Conservation (phyloP, 345 rosid genomes). For the Anacardium occidentale region DNA sequence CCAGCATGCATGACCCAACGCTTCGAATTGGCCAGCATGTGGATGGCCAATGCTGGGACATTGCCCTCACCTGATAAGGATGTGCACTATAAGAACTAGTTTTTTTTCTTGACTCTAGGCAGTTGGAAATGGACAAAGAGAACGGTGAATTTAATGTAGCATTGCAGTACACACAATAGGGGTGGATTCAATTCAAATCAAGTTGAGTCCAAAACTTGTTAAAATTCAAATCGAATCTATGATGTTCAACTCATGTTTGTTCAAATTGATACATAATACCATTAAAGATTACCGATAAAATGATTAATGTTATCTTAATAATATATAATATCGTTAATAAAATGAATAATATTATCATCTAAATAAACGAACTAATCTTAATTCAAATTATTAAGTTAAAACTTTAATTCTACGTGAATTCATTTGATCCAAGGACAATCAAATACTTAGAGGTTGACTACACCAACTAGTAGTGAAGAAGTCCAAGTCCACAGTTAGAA, state of each 20-base stretch:
- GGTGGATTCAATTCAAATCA: too few relatives aligned
- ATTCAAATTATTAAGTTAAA: too few relatives aligned
- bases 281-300: too few relatives aligned
- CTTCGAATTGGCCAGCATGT: slow-evolving; percentile 13
- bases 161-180: neutral
- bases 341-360: too few relatives aligned
- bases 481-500: neutral
- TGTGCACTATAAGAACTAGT: neutral
- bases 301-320: too few relatives aligned
- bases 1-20: slow-evolving; percentile 15
- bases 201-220: too few relatives aligned
- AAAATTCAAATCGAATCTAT: too few relatives aligned
- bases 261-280: too few relatives aligned
- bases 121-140: neutral
- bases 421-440: neutral
- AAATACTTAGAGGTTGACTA: neutral
- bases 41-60: slow-evolving; percentile 23
- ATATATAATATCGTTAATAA: too few relatives aligned
- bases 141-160: neutral
- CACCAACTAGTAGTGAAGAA: neutral
- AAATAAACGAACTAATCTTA: too few relatives aligned
- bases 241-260: too few relatives aligned
- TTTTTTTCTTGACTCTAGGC: slow-evolving; percentile 5
- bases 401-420: too few relatives aligned
- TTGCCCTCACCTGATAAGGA: slow-evolving; percentile 16